Evolutionary conservation across 768 basidiomycete genomes (phyloP), one percentile per base, ranked within the genome.

Genomic region (Hericium erinaceus): DNA sequence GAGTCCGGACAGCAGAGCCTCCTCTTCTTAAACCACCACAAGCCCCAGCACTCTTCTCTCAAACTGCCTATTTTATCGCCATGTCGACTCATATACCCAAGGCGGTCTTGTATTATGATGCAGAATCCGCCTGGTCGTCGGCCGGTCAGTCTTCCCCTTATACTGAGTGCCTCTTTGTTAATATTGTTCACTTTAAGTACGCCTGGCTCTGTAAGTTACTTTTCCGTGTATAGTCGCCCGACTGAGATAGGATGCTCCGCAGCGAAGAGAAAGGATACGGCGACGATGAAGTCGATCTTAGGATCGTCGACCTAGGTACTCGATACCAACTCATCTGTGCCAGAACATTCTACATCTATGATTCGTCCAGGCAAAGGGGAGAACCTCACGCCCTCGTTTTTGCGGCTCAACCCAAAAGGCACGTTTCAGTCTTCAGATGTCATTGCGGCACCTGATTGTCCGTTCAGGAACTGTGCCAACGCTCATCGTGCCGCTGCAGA

Each of bases 191-290:
- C 0, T 18, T 52, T 12, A 22, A 63, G 62, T 57, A 44, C 60
- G 56, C 52, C n/a, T 63, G 10, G 55, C 58, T n/a, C 37, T 63
- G 62, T 63, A 62, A 41, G 62, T 59, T 13, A 12, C 8, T 26
- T 40, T n/a, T 39, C 33, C 51, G n/a, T 37, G 24, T 13, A 33
- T 16, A 26, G 24, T 51, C 26, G 22, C n/a, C 8, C n/a, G 4
- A 22, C 41, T 24, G 9, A 46, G 4, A 12, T 41, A 4, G 48
- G 37, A 38, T 26, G 48, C 15, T 52, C 37, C 15, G n/a, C 62
- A 77, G 78, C 13, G 71, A 73, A 60, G 92, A 95, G 72, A 95
- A 95, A 67, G 92, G 92, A 1, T 95, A 94, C 64, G 84, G 82
- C 3, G 66, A 75, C 28, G 87, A 92, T 66, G 92, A 94, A 64